A percentile compares a stretch with the other conserved stretches of the same genome.
These are phyloP conservation scores for Cercospora brassicicola DNA, from an alignment of 2,329 filamentous ascomycete genomes.

Conservation along the genomic window DNA sequence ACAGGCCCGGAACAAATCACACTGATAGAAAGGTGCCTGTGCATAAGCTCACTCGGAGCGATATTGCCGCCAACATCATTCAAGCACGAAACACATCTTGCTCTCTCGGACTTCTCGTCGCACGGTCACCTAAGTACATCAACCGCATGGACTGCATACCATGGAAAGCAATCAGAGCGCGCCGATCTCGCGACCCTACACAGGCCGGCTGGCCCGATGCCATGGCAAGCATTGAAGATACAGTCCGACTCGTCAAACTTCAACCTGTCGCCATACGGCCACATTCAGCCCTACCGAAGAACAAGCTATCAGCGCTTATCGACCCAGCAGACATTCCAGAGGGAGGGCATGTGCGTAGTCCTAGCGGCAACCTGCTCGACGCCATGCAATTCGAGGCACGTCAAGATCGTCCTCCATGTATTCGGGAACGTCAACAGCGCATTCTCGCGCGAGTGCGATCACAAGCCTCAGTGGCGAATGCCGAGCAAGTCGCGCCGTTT, in stretches of 20 bases:
- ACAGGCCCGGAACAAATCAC: not conserved
- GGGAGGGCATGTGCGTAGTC: conserved; percentile 33
- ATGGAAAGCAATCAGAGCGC: conserved; percentile 2
- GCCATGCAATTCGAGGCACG: conserved; percentile 30
- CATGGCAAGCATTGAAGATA: not conserved
- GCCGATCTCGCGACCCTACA: not conserved
- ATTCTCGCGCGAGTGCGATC: conserved; percentile 29
- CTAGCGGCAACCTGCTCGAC: conserved; percentile 36
- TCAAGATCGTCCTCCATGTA: conserved; percentile 36
- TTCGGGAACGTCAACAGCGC: conserved; percentile 41
- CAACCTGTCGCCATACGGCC: conserved; percentile 18
- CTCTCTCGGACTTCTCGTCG: not conserved
- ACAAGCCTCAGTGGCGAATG: not conserved
- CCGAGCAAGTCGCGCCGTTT: not conserved
- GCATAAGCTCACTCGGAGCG: not conserved
- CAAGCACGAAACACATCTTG: not conserved
- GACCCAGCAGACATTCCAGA: conserved; percentile 31
- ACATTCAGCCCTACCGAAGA: conserved; percentile 16
- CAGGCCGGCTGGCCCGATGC: not conserved
- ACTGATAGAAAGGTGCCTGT: not conserved
- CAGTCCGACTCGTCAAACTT: not conserved
- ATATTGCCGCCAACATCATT: not conserved
- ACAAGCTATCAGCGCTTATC: conserved; percentile 34
- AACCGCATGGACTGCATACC: conserved; percentile 25
- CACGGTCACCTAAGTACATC: not conserved